A percentile compares a stretch with the other conserved stretches of the same genome.
Conservation (phyloP, 2,329 filamentous ascomycete species). For the Helicocarpus griseus region DNA sequence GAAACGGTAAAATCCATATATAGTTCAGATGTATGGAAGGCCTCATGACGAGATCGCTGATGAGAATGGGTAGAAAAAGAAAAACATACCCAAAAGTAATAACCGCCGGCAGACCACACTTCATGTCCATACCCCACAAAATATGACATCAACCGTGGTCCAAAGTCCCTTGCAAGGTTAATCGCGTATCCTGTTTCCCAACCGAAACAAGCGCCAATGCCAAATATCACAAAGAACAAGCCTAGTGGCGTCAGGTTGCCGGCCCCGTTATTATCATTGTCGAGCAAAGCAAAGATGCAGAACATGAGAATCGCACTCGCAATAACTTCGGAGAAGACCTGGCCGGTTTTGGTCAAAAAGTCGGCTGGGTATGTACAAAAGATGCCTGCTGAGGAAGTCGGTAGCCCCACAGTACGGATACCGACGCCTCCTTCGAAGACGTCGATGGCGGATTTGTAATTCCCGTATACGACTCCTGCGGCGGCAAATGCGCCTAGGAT, state of each 20-base stretch:
- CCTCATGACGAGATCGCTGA: constrained; percentile 5
- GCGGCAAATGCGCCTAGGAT: constrained; percentile 57
- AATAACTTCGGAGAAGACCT: constrained; percentile 65
- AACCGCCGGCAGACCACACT: constrained; percentile 57
- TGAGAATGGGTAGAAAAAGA: neutral
- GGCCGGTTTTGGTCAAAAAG: constrained; percentile 54
- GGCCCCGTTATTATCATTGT: constrained; percentile 40
- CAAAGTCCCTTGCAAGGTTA: constrained; percentile 63
- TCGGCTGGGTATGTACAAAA: constrained; percentile 60
- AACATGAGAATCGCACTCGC: constrained; percentile 60
- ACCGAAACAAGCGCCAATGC: constrained; percentile 62
- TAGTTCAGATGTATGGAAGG: neutral
- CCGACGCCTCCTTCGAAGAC: constrained; percentile 48
- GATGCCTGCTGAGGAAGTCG: constrained; percentile 56
- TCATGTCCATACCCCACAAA: constrained; percentile 58
- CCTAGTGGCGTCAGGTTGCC: constrained; percentile 50
- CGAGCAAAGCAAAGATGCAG: constrained; percentile 58
- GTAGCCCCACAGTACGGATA: constrained; percentile 51
- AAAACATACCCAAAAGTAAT: constrained; percentile 59
- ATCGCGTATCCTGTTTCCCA: constrained; percentile 72
- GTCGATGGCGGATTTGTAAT: constrained; percentile 57
- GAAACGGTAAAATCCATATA: neutral
- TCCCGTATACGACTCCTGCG: constrained; percentile 51
- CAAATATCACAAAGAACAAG: constrained; percentile 64
- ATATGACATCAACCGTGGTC: constrained; percentile 56